Conservation (phyloP, 108 stramenopile species). For the Cyclotella cryptica region DNA sequence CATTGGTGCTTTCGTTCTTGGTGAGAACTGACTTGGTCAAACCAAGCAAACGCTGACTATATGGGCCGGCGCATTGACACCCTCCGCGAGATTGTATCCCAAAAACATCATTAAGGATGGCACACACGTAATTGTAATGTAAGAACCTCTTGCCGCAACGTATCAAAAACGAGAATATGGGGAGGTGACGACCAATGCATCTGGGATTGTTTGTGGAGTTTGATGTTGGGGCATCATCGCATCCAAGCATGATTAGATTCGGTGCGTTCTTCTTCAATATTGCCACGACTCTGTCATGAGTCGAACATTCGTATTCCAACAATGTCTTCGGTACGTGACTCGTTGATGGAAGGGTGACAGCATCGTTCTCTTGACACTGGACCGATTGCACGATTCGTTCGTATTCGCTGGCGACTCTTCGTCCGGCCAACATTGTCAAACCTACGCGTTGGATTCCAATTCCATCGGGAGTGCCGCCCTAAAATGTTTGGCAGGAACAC, state of each 20-base stretch:
- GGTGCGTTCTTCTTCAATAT: constrained; percentile 66
- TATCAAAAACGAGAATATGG: constrained; percentile 87
- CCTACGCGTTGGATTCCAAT: constrained; percentile 91
- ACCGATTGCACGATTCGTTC: constrained; percentile 38
- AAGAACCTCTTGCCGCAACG: constrained; percentile 82
- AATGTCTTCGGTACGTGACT: constrained; percentile 39
- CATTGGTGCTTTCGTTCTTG: background rate
- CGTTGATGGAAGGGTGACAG: background rate
- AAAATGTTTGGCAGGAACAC: background rate
- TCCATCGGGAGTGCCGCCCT: constrained; percentile 98
- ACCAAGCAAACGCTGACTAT: constrained; percentile 85
- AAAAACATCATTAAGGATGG: constrained; percentile 96
- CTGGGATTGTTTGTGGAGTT: background rate
- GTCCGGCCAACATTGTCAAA: constrained; percentile 81
- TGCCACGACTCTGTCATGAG: constrained; percentile 59
- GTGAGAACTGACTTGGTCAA: constrained; percentile 45
- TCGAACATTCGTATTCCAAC: constrained; percentile 67
- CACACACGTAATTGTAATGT: constrained; percentile 98
- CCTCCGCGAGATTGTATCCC: constrained; percentile 97
- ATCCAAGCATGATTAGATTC: constrained; percentile 84
- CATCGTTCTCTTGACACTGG: constrained; percentile 8
- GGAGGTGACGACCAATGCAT: constrained; percentile 60
- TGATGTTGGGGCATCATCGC: constrained; percentile 3
- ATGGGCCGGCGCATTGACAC: constrained; percentile 95
- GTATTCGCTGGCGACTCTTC: constrained; percentile 60